Evolutionary conservation across 164 flowering plant species (phyloP), one percentile per base, ranked within the genome.

Genomic region (Aristolochia californica): DNA sequence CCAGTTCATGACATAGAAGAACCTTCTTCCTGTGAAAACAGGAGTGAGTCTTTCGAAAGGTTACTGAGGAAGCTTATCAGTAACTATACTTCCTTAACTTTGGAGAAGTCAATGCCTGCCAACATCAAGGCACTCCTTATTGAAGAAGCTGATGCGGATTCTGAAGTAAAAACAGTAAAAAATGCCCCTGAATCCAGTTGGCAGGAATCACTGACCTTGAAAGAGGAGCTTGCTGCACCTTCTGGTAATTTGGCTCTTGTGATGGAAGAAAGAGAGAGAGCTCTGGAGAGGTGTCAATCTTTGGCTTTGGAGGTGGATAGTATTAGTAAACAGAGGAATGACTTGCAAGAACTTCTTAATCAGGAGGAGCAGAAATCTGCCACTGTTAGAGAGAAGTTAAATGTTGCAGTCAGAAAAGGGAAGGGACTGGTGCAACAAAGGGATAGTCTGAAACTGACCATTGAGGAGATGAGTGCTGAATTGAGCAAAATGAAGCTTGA

Each of bases 371-470:
- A 88, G 70, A 94, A 84, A 70, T 76, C 87, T 55, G 77, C 80
- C 56, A 77, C 94, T 66, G 59, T 76, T 5, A 77, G 96, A 72
- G 99, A 94, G 72, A 94, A 90, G 73, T 70, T 94, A 49, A 90
- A 84, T 76, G 78, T 94, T 69, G 99, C 99, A 8, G 99, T 94
- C 60, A 76, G 91, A 52, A 94, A 90, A 78, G 99, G 97, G 17
- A 94, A 94, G 69, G 82, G 80, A 21, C 66, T 94, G 76, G 94
- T 94, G 62, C 99, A 94, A 58, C 90, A 90, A 66, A 77, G 97
- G 43, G 99, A 94, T 59, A 72, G 77, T 70, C 65, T 94, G 78
- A 88, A 86, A 62, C 91, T 84, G 67, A 72, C 70, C 20, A 70
- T 94, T 67, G 86, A 82, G 62, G 91, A 75, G 60, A 74, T 79